Base-by-base conservation (phyloP, 176 grass and related monocot species). In the Rhipidocladum racemiflorum region DNA sequence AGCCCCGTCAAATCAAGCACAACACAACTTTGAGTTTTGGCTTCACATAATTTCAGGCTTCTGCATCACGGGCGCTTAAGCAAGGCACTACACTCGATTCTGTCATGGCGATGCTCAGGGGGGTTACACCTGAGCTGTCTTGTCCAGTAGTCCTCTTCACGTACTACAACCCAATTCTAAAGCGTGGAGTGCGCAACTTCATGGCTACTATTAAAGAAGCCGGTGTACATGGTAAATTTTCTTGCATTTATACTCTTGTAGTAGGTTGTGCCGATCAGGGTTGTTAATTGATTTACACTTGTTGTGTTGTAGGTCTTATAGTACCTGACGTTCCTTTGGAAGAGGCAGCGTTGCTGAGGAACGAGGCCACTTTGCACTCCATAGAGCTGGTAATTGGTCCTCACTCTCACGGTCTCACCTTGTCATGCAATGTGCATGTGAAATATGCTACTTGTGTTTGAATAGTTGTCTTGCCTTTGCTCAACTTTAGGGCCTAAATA, bases 161-260 rank as follows among this genome's bases (percentile, higher is more conserved):
- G 81, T 97, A 97, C 75, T 97, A 91, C 54, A 97, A 94, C 69
- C 92, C 95, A 3, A 97, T 97, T 85, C 69, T 94, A 20, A 97
- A 94, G 71, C 85, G 36, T 18, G 95, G 95, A 10, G 90, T 91
- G 66, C 46, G 16, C 7, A 92, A 90, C 67, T 97, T 97, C 85
- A 94, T 97, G 88, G 65, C 44, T 70, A 90, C 61, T 23, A 78
- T 97, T 69, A 87, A 54, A 82, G 75, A 86, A 85, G 82, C 86
- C 61, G 90, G 92, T 3, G 73, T 97, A 68, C 79, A 87, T 65
- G 95, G 92, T 97, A 91, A 72, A 12, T 69, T 78, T 36, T 14
- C n/a, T 36, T 46, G 17, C 50, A 54, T 54, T 21, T 20, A 54
- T 18, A 21, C 50, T 54, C 12, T 29, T 61, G 59, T 15, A 29